Base-by-base conservation (phyloP, 2,329 filamentous ascomycete species). In the Mariannaea sp. region DNA sequence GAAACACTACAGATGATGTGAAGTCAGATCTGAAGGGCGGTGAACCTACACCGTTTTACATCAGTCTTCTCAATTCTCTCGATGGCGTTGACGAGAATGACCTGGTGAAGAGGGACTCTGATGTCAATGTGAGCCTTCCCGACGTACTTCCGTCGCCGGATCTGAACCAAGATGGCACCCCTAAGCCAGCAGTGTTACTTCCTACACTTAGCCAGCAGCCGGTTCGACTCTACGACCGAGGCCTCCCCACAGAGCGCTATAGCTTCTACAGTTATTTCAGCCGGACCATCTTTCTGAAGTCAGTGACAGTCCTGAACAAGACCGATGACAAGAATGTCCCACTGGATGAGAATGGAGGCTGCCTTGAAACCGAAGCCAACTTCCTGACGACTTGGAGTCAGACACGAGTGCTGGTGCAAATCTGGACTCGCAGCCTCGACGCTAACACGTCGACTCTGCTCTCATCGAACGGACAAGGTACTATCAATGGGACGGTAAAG, bases 241-340 rank as follows among this genome's bases (percentile, higher is more conserved):
- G 89, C 14, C 77, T 89, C 22, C 75, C 81, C 2, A 87, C 87
- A 0, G 93, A 97, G 70, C 91, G 96, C 73, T 97, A 95, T 71
- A 91, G 90, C 2, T 97, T 97, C 74, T 97, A 96, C 75, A 89
- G 83, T 1, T 95, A 96, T 77, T 97, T 89, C 71, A 86, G 92
- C 73, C 90, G 92, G 60, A 88, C 87, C 7, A 90, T 96, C 58
- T 96, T 93, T 75, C 78, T 96, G 57, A 84, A 86, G 62, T 85
- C 84, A 13, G 74, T 79, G 9, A 72, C 73, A 1, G 69, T 74
- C 1, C 68, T 83, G 53, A 79, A 80, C 57, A 66, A 66, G n/a
- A 76, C 76, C 13, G 66, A 68, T 12, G 68, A 74, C n/a, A 68
- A 68, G 7, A 68, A 73, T 42, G 70, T 77, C 2, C 72, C 77